phyloP scores from a whole-genome alignment of 2,329 filamentous ascomycete species.

The Talaromyces verruculosus region DNA sequence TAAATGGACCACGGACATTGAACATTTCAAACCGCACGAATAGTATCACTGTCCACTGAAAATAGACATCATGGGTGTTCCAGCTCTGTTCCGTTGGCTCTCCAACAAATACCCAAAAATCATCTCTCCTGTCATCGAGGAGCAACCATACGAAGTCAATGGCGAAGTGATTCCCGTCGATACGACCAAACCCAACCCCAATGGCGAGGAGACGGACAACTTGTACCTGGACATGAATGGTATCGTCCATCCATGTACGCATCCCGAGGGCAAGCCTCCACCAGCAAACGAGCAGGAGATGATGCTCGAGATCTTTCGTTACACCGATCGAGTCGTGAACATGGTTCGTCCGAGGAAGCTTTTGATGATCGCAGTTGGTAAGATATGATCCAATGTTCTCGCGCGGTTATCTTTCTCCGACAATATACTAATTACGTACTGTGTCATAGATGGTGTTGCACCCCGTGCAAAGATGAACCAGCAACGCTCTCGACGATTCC shows the following conservation, averaged over 20 bases:
- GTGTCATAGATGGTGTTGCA: constrained; percentile 77
- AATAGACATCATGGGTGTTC: constrained; percentile 73
- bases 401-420: background rate
- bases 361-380: constrained; percentile 94
- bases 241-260: constrained; percentile 97
- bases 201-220: constrained; percentile 97
- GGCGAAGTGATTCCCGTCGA: constrained; percentile 83
- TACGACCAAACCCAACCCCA: constrained; percentile 81
- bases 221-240: constrained; percentile 99
- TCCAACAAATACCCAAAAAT: constrained; percentile 98
- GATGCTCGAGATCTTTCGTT: constrained; percentile 98
- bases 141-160: constrained; percentile 77
- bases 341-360: constrained; percentile 97
- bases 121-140: constrained; percentile 85
- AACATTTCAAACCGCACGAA: background rate
- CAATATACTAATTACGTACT: constrained; percentile 35
- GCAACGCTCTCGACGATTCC: constrained; percentile 92
- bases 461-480: constrained; percentile 99
- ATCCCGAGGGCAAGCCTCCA: constrained; percentile 88
- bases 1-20: constrained; percentile 3
- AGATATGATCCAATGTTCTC: constrained; percentile 21
- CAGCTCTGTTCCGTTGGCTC: constrained; percentile 93
- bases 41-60: background rate
- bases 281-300: constrained; percentile 96
- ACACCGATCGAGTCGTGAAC: constrained; percentile 97